Conservation (phyloP, 1,284 basidiomycete genomes). For the Amylostereum areolatum region DNA sequence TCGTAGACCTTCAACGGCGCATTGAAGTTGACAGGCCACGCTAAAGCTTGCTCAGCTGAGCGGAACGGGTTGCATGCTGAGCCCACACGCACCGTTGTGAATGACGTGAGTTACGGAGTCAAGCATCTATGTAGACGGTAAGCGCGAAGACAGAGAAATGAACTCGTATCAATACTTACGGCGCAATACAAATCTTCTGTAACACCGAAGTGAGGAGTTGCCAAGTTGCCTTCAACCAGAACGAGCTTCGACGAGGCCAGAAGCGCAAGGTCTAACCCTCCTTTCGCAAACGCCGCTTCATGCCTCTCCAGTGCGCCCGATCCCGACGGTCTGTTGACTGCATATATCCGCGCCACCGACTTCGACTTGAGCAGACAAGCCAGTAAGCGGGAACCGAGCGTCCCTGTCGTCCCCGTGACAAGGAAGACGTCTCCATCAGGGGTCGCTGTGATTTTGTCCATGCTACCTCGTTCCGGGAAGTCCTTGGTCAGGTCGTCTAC, state of each 20-base stretch:
- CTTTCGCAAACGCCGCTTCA: constrained; percentile 18
- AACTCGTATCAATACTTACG: too few relatives aligned
- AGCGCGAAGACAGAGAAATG: too few relatives aligned
- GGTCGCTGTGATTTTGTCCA: neutral
- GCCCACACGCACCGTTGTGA: constrained; percentile 23
- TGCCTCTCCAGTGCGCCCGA: constrained; percentile 18
- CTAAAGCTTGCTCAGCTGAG: constrained; percentile 11
- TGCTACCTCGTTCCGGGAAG: constrained; percentile 16
- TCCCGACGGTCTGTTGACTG: constrained; percentile 22
- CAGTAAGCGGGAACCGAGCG: constrained; percentile 26
- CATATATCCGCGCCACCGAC: constrained; percentile 22
- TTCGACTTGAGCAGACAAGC: constrained; percentile 16
- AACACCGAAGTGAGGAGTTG: constrained; percentile 17
- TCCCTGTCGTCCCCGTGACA: constrained; percentile 31
- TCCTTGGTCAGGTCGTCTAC: constrained; percentile 24
- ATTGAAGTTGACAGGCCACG: constrained; percentile 32
- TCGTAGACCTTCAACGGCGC: constrained; percentile 19
- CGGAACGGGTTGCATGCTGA: neutral
- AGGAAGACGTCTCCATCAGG: constrained; percentile 19
- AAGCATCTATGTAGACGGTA: constrained; percentile 11
- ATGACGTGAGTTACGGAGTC: constrained; percentile 26
- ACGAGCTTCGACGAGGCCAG: constrained; percentile 20
- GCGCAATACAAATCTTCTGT: neutral
- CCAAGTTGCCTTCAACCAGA: constrained; percentile 21
- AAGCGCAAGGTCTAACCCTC: constrained; percentile 18